phyloP scores from a whole-genome alignment of 2,329 filamentous ascomycete species.

The Hypoxylon sp. region DNA sequence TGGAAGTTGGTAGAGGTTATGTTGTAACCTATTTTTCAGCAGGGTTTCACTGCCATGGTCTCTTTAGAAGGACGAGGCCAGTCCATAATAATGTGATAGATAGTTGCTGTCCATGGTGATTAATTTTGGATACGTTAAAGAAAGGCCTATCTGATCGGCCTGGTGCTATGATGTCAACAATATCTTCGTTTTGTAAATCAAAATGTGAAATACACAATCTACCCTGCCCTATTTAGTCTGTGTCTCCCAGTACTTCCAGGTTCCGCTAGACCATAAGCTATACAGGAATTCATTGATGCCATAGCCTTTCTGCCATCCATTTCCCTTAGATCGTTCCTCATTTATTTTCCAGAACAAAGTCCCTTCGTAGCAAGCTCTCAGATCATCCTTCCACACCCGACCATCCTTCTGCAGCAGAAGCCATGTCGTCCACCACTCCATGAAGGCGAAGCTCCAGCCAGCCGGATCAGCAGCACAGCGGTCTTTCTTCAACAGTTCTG shows the following conservation, averaged over 20 bases:
- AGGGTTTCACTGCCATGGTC: background rate
- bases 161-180: background rate
- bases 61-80: background rate
- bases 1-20: background rate
- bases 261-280: slow-evolving; percentile 22
- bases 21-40: background rate
- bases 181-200: background rate
- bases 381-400: slow-evolving; percentile 34
- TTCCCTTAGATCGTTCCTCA: slow-evolving; percentile 26
- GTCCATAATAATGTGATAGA: background rate
- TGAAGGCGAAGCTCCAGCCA: slow-evolving; percentile 40
- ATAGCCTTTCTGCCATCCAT: slow-evolving; percentile 29
- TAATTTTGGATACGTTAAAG: background rate
- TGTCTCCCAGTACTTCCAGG: slow-evolving; percentile 34
- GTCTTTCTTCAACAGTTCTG: slow-evolving; percentile 23
- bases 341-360: slow-evolving; percentile 38
- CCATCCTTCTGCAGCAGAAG: slow-evolving; percentile 37
- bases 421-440: slow-evolving; percentile 42
- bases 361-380: slow-evolving; percentile 38
- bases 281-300: slow-evolving; percentile 20
- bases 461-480: slow-evolving; percentile 40
- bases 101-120: background rate
- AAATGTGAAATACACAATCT: background rate
- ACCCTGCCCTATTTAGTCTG: background rate
- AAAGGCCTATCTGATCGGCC: background rate